Evolutionary conservation across 345 rosid genomes (phyloP).

Genomic region (Salix suchowensis): DNA sequence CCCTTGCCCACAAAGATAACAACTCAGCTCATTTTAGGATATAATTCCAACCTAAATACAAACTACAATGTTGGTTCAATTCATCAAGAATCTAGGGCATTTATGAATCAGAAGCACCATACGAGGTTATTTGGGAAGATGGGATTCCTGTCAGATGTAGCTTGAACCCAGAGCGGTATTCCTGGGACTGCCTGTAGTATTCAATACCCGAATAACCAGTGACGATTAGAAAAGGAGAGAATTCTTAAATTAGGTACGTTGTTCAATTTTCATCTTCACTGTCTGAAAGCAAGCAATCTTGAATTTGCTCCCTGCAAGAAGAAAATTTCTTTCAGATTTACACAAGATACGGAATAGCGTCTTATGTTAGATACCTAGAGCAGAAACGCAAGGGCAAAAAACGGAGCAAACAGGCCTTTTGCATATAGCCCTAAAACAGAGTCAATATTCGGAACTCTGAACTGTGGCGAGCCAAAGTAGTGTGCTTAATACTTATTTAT

Average conservation of each 20-base stretch:
- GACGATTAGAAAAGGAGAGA: background rate
- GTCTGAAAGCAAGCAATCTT: constrained; percentile 72
- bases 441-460: background rate
- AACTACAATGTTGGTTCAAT: background rate
- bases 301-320: constrained; percentile 65
- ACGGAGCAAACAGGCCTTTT: background rate
- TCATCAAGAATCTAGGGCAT: background rate
- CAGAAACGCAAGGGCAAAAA: background rate
- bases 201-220: too few relatives aligned
- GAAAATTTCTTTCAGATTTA: background rate
- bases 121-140: background rate
- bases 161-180: background rate
- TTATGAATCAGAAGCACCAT: background rate
- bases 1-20: too few relatives aligned
- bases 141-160: background rate
- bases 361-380: too few relatives aligned
- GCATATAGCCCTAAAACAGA: background rate
- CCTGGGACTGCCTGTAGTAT: background rate
- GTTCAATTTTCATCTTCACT: constrained; percentile 48
- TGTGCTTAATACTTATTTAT: background rate
- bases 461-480: background rate
- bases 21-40: too few relatives aligned
- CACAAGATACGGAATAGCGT: background rate
- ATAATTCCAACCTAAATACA: background rate
- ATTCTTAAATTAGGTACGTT: background rate